Percentiles rank a stretch among this genome's conserved stretches.
phyloP scores from a whole-genome alignment of 257 asterid species.

The Capsicum chinense region DNA sequence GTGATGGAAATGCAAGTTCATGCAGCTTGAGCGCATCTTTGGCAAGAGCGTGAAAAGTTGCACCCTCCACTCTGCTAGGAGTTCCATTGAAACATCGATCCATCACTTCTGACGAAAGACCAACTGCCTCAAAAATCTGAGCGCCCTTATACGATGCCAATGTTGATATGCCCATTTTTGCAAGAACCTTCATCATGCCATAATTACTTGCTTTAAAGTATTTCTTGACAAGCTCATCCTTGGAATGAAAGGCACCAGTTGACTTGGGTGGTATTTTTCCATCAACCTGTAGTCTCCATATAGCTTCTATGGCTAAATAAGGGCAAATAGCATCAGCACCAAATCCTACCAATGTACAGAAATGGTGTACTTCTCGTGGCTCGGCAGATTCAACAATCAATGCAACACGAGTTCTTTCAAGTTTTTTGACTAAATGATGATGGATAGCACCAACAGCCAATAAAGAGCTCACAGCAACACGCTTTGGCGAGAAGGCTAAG shows the following conservation, averaged over 20 bases:
- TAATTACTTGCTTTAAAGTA: constrained; percentile 86
- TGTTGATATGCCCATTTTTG: constrained; percentile 99
- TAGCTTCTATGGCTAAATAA: constrained; percentile 86
- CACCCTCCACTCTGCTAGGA: constrained; percentile 99
- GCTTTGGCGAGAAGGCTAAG: constrained; percentile 79
- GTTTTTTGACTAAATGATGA: constrained; percentile 92
- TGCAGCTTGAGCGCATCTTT: constrained; percentile 83
- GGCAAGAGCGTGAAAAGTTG: constrained; percentile 95
- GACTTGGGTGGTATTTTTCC: constrained; percentile 95
- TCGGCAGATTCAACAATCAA: constrained; percentile 94
- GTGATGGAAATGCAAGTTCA: constrained; percentile 90
- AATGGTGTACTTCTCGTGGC: constrained; percentile 99
- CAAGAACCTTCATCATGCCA: constrained; percentile 99
- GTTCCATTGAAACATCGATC: constrained; percentile 91
- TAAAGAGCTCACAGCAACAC: constrained; percentile 92
- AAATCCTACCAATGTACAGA: constrained; percentile 96
- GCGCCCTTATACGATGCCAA: constrained; percentile 99
- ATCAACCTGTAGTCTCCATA: constrained; percentile 95
- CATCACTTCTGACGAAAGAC: constrained; percentile 98
- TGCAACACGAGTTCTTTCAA: constrained; percentile 94
- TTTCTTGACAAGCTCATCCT: constrained; percentile 82
- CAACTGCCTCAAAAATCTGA: constrained; percentile 99
- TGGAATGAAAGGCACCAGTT: constrained; percentile 80
- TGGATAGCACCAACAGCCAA: constrained; percentile 98
- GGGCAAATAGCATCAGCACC: constrained; percentile 99